phyloP scores from a whole-genome alignment of 1,284 basidiomycete genomes.

The Apiotrichum laibachii region DNA sequence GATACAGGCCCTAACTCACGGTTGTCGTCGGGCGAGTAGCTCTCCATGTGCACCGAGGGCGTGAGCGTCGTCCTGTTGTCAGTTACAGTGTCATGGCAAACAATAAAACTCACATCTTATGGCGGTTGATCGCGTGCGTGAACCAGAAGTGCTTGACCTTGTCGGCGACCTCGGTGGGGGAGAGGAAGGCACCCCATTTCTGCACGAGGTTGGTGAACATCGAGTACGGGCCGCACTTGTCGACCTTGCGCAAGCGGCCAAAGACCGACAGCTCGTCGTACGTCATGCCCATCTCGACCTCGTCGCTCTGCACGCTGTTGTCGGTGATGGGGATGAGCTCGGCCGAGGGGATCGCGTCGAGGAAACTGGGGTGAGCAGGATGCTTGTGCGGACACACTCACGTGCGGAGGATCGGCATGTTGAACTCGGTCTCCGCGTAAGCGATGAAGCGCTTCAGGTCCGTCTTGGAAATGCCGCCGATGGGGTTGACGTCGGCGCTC shows the following conservation, averaged over 20 bases:
- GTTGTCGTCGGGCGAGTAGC: conserved; percentile 39
- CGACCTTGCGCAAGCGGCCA: conserved; percentile 88
- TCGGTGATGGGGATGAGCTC: conserved; percentile 93
- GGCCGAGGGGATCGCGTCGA: conserved; percentile 88
- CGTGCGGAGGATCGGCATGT: conserved; percentile 78
- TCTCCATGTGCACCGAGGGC: conserved; percentile 89
- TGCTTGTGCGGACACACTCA: conserved; percentile 43
- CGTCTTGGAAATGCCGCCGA: conserved; percentile 96
- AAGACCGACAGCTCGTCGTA: conserved; percentile 95
- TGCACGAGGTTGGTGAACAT: conserved; percentile 92
- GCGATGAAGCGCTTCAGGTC: conserved; percentile 95
- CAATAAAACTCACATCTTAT: conserved; percentile 72
- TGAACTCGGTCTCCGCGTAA: conserved; percentile 73
- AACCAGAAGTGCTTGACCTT: conserved; percentile 99
- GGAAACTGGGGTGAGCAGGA: conserved; percentile 61
- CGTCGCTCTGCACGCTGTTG: conserved; percentile 91
- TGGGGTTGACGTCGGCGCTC: conserved; percentile 89
- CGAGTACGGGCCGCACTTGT: conserved; percentile 95
- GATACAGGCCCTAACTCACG: conserved; percentile 9
- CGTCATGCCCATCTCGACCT: conserved; percentile 99
- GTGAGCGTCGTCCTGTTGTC: conserved; percentile 74
- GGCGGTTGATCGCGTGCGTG: conserved; percentile 91
- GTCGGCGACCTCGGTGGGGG: conserved; percentile 82
- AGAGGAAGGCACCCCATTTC: conserved; percentile 76
- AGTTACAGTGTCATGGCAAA: not conserved